A percentile compares a stretch with the other conserved stretches of the same genome.
phyloP scores from a whole-genome alignment of 306 rosid species.

The Hippophae rhamnoides region DNA sequence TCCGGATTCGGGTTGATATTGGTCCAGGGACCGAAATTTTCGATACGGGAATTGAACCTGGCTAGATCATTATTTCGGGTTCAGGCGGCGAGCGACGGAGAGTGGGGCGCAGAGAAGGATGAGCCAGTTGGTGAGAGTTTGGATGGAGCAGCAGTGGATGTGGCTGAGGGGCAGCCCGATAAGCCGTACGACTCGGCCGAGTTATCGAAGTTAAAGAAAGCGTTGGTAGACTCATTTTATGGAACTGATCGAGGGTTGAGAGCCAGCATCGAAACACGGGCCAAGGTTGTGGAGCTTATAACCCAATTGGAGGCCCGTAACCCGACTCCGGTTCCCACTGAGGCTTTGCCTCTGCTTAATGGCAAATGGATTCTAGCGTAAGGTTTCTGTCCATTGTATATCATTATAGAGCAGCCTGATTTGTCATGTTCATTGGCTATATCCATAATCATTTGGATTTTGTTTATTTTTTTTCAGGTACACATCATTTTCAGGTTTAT shows the following conservation, averaged over 20 bases:
- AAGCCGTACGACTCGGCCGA: slow-evolving; percentile 30
- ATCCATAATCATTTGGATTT: background rate
- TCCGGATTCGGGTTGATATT: slow-evolving; percentile 16
- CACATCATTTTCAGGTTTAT: slow-evolving; percentile 72
- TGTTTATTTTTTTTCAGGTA: slow-evolving; percentile 36
- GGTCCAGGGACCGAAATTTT: slow-evolving; percentile 12
- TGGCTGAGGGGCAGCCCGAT: slow-evolving; percentile 21
- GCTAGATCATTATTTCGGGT: slow-evolving; percentile 16
- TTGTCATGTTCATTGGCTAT: background rate
- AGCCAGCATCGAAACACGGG: slow-evolving; percentile 70
- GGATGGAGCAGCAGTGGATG: slow-evolving; percentile 7
- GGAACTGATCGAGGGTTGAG: slow-evolving; percentile 77
- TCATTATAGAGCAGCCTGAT: background rate
- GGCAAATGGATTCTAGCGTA: slow-evolving; percentile 97
- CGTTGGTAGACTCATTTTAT: slow-evolving; percentile 57
- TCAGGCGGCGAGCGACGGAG: slow-evolving; percentile 40
- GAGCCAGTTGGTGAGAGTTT: slow-evolving; percentile 10
- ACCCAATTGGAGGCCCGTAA: slow-evolving; percentile 75
- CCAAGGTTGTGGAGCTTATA: slow-evolving; percentile 84
- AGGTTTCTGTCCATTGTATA: slow-evolving; percentile 5
- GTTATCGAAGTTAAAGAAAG: slow-evolving; percentile 51
- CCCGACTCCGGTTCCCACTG: slow-evolving; percentile 84
- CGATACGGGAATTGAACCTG: slow-evolving; percentile 9
- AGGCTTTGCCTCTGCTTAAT: slow-evolving; percentile 64
- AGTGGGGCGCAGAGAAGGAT: slow-evolving; percentile 39